Conservation (phyloP, 176 grass and related monocot species). For the Poa annua region DNA sequence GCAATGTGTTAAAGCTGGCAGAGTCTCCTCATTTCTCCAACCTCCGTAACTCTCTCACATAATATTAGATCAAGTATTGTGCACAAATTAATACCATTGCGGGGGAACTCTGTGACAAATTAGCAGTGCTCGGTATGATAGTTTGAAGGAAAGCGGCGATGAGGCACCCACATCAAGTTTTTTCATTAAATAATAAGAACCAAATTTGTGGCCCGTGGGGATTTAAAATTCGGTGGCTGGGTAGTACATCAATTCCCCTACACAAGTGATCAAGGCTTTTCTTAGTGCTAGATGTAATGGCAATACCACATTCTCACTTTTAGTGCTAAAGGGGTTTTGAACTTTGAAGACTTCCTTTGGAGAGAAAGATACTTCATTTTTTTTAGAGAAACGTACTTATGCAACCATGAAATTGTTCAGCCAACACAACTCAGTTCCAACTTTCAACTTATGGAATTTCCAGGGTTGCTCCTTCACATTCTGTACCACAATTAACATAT, state of each 20-base stretch:
- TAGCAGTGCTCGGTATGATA: neutral
- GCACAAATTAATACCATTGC: neutral
- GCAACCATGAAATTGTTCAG: conserved; percentile 34
- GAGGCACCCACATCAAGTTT: too few relatives aligned
- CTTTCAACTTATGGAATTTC: conserved; percentile 18
- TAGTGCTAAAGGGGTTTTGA: neutral
- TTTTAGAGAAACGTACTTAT: neutral
- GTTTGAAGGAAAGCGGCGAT: too few relatives aligned
- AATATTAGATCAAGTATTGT: neutral
- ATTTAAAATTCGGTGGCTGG: too few relatives aligned
- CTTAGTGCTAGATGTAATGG: too few relatives aligned
- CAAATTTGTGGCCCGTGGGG: too few relatives aligned
- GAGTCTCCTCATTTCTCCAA: neutral
- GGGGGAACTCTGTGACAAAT: conserved; percentile 14
- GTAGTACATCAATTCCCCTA: too few relatives aligned
- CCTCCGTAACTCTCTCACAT: neutral
- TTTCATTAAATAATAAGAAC: too few relatives aligned
- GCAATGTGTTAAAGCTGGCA: neutral
- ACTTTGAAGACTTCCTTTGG: neutral
- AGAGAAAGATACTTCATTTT: neutral
- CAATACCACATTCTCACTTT: conserved; percentile 21
- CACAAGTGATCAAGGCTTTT: too few relatives aligned
- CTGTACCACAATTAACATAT: neutral
- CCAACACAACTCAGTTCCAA: neutral
- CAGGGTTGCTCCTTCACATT: neutral